Conservation (phyloP, 75 land plant species). For the Pinus taeda region DNA sequence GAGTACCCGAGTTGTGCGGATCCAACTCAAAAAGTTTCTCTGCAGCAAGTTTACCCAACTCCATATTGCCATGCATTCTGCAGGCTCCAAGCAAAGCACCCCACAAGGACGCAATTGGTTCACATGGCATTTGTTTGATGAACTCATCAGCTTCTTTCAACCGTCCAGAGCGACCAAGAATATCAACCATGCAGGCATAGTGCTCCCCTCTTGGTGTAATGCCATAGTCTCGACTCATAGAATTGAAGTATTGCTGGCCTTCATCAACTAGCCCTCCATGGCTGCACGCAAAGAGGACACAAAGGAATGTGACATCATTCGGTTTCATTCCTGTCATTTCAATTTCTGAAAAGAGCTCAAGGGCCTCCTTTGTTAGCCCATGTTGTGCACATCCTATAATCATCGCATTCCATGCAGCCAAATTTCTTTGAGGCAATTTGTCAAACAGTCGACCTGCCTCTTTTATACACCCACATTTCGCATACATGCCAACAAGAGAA, state of each 20-base stretch:
- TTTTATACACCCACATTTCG: conserved; percentile 50
- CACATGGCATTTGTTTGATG: conserved; percentile 60
- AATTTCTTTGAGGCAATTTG: conserved; percentile 24
- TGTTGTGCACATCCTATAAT: conserved; percentile 56
- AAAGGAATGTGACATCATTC: conserved; percentile 58
- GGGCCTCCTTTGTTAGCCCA: conserved; percentile 36
- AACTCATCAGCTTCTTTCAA: conserved; percentile 46
- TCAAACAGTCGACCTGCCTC: conserved; percentile 39
- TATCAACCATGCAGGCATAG: conserved; percentile 70
- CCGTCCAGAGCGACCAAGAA: conserved; percentile 61
- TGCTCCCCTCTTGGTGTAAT: conserved; percentile 49
- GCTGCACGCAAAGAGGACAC: conserved; percentile 67
- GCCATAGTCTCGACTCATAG: conserved; percentile 30
- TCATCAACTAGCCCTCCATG: conserved; percentile 59
- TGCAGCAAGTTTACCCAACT: conserved; percentile 52
- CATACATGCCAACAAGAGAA: conserved; percentile 63
- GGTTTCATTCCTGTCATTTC: conserved; percentile 48
- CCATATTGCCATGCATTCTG: conserved; percentile 41
- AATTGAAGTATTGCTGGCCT: conserved; percentile 44
- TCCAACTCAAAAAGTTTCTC: conserved; percentile 46
- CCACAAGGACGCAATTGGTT: conserved; percentile 56
- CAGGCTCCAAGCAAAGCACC: conserved; percentile 67
- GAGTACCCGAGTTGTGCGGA: conserved; percentile 58
- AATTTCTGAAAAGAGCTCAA: conserved; percentile 59
- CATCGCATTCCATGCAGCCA: conserved; percentile 68